These are phyloP conservation scores for Durio zibethinus DNA, from an alignment of 345 rosid genomes.

Conservation along the genomic window DNA sequence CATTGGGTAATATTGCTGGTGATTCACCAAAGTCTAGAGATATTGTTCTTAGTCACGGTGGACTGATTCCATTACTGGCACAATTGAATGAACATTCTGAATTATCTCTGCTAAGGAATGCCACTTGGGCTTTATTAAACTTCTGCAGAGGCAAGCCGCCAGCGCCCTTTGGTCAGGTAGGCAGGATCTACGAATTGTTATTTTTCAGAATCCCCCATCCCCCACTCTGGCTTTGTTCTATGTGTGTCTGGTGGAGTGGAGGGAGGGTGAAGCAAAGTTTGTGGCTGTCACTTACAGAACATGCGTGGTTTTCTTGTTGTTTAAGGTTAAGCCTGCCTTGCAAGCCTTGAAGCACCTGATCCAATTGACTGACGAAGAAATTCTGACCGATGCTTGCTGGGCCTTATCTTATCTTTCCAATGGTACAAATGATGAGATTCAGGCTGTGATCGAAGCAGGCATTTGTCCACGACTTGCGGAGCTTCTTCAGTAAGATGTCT, in stretches of 20 bases:
- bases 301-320: not conserved
- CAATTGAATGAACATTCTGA: slow-evolving; percentile 64
- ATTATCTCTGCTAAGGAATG: slow-evolving; percentile 62
- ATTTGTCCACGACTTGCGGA: slow-evolving; percentile 67
- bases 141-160: slow-evolving; percentile 77
- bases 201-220: not conserved
- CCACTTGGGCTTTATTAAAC: slow-evolving; percentile 75
- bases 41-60: slow-evolving; percentile 53
- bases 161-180: slow-evolving; percentile 63
- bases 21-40: slow-evolving; percentile 78
- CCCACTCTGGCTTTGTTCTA: not conserved
- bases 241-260: not conserved
- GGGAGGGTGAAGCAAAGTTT: not conserved
- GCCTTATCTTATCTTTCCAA: slow-evolving; percentile 75
- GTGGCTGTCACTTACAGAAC: not conserved
- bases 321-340: slow-evolving; percentile 59
- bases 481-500: slow-evolving; percentile 52
- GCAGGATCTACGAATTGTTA: not conserved
- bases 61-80: slow-evolving; percentile 48
- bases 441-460: slow-evolving; percentile 62
- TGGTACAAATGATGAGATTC: slow-evolving; percentile 69
- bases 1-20: slow-evolving; percentile 74
- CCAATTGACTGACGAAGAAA: slow-evolving; percentile 65
- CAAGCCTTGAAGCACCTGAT: slow-evolving; percentile 60
- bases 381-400: slow-evolving; percentile 81